Evolutionary conservation across 2,329 filamentous ascomycete species (phyloP).

Genomic region (Chaetoscypha palmicola): DNA sequence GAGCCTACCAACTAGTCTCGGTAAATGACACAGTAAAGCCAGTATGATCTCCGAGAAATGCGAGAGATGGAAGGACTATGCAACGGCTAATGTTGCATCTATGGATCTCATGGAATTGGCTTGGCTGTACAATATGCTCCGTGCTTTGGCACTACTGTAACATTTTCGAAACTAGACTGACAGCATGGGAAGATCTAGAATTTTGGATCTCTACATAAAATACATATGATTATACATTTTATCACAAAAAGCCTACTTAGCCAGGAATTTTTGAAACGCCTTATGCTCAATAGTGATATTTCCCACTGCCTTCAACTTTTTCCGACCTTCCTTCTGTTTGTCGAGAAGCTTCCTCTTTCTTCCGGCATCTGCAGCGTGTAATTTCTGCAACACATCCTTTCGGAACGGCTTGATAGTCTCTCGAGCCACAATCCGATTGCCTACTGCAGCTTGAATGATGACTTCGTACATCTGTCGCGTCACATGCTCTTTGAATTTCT

Average conservation of each 20-base stretch:
- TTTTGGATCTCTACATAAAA: too few relatives aligned
- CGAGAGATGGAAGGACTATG: too few relatives aligned
- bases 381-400: constrained; percentile 88
- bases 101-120: too few relatives aligned
- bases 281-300: constrained; percentile 96
- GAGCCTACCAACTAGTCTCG: too few relatives aligned
- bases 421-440: constrained; percentile 74
- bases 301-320: constrained; percentile 74
- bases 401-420: constrained; percentile 95
- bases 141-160: too few relatives aligned
- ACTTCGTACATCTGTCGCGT: constrained; percentile 97
- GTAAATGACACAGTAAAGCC: too few relatives aligned
- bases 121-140: too few relatives aligned
- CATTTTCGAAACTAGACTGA: too few relatives aligned
- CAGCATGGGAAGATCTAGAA: too few relatives aligned
- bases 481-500: constrained; percentile 94
- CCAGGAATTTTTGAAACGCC: constrained; percentile 88
- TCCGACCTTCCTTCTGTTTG: constrained; percentile 93
- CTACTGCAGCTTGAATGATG: constrained; percentile 84
- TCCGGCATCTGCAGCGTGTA: constrained; percentile 84
- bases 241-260: constrained; percentile 61
- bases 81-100: too few relatives aligned
- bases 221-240: neutral
- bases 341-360: constrained; percentile 81
- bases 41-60: too few relatives aligned